Evolutionary conservation across 805 yeast species (phyloP), one percentile per base, ranked within the genome.

Genomic region (Yarrowia divulgata): DNA sequence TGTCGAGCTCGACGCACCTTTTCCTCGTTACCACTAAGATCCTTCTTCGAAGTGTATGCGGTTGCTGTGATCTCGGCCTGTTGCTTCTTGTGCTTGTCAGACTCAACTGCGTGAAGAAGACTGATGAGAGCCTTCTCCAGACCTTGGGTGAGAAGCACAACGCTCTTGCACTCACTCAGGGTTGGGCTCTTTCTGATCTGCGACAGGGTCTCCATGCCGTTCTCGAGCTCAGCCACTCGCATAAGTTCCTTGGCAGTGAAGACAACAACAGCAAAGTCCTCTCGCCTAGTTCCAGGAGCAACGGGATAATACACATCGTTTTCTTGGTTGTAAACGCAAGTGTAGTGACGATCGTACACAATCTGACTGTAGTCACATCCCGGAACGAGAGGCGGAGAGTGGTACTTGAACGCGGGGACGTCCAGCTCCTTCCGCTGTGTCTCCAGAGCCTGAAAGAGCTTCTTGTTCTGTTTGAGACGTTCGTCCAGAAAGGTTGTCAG

Each of bases 241-340:
- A 63, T 63, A 8, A 63, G 4, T 29, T 63, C 68, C 57, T 63
- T 40, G 23, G 57, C 29, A 10, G 34, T n/a, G 32, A 63, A 48
- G 13, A 63, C 37, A 16, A 63, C 8, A 23, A 49, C 57, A 2
- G 39, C 68, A n/a, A 48, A 63, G 37, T 48, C 55, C 50, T 63
- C 68, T 32, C 48, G 48, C 40, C 48, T 49, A 13, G 45, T 58
- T 14, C 42, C 49, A 2, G 42, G 58, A 0, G 58, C 54, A 12
- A 69, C 64, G 3, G 75, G 75, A 1, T 70, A 62, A 42, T 58
- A 73, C 16, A 73, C 43, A 14, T 71, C 75, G n/a, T 64, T 40
- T 19, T 70, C 72, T 10, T 60, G 57, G 49, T 74, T 71, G 63
- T 71, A 74, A 7, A 45, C 50, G 29, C 66, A 60, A 8, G 66